Evolutionary conservation across 129 eudicot species (phyloP).

Genomic region (Helichrysum umbraculigerum): DNA sequence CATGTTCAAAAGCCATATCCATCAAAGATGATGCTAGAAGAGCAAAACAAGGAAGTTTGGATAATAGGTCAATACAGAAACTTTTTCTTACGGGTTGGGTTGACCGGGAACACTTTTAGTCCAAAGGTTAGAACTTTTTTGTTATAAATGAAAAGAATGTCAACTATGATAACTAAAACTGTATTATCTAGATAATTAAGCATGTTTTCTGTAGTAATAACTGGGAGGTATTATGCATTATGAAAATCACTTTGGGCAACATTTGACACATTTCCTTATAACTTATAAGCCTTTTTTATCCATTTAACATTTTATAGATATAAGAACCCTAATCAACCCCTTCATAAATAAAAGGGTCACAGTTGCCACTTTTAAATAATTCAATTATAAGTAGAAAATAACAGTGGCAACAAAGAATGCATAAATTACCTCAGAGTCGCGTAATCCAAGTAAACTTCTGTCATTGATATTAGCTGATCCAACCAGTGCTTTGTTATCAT

Average conservation of each 20-base stretch:
- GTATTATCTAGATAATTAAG: neutral
- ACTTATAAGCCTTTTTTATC: neutral
- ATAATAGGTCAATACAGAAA: neutral
- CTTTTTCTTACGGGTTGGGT: neutral
- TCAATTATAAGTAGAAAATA: neutral
- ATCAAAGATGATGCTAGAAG: neutral
- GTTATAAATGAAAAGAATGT: neutral
- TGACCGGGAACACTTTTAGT: neutral
- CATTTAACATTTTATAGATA: neutral
- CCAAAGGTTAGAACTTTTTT: neutral
- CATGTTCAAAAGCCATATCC: neutral
- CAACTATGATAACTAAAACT: neutral
- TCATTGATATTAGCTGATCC: constrained; percentile 98
- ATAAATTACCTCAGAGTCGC: constrained; percentile 86
- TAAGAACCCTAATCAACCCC: neutral
- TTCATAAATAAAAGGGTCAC: neutral
- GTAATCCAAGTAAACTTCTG: constrained; percentile 94
- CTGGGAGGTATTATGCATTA: neutral
- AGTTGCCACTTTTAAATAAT: neutral
- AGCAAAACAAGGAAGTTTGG: neutral
- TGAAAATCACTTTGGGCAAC: neutral
- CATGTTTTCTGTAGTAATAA: neutral
- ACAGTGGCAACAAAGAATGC: neutral
- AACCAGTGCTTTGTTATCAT: constrained; percentile 71
- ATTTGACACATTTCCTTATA: neutral